Evolutionary conservation across 2,329 filamentous ascomycete genomes (phyloP).

Genomic region (Didymellaceae sp.): DNA sequence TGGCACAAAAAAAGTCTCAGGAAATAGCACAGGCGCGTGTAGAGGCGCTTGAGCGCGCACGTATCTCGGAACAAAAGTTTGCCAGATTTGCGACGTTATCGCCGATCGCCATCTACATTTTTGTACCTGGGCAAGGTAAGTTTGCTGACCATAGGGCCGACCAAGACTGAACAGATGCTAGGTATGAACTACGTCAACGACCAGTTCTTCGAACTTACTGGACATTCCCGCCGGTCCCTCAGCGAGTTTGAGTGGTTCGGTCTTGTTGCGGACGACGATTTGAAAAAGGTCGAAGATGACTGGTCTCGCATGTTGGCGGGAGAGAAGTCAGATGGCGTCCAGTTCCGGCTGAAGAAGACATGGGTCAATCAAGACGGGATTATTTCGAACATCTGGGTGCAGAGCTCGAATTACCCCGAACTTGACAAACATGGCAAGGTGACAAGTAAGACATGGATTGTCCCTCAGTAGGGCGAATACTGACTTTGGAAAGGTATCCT

Average conservation of each 20-base stretch:
- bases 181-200: slow-evolving; percentile 41
- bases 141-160: background rate
- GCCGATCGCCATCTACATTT: slow-evolving; percentile 37
- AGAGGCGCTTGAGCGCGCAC: slow-evolving; percentile 35
- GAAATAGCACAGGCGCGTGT: slow-evolving; percentile 28
- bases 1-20: slow-evolving; percentile 39
- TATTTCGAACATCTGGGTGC: slow-evolving; percentile 34
- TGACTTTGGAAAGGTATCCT: slow-evolving; percentile 31
- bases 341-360: slow-evolving; percentile 37
- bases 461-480: too few species aligned
- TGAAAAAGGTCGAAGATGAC: slow-evolving; percentile 20
- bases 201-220: slow-evolving; percentile 37
- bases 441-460: slow-evolving; percentile 19
- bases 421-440: slow-evolving; percentile 33
- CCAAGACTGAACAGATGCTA: background rate
- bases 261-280: slow-evolving; percentile 32
- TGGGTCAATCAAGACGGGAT: slow-evolving; percentile 37
- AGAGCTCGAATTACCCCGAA: slow-evolving; percentile 35
- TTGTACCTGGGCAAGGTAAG: slow-evolving; percentile 29
- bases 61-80: slow-evolving; percentile 36
- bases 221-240: slow-evolving; percentile 19
- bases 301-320: slow-evolving; percentile 27
- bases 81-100: slow-evolving; percentile 35
- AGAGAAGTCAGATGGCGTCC: slow-evolving; percentile 24
- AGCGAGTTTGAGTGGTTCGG: slow-evolving; percentile 27